phyloP scores from a whole-genome alignment of 306 rosid genomes.

The Castanea mollissima region DNA sequence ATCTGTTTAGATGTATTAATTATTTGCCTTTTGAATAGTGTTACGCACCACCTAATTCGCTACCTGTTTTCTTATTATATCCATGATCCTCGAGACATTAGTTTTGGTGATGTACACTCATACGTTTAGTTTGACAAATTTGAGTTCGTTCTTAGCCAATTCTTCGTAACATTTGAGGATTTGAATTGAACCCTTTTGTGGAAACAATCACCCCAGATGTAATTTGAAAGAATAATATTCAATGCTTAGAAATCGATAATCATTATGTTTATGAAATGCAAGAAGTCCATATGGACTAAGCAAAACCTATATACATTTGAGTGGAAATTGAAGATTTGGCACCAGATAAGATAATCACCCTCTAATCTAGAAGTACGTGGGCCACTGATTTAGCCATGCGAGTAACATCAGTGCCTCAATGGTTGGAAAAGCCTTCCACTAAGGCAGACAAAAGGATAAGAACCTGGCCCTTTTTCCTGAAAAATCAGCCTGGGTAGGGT shows the following conservation, averaged over 20 bases:
- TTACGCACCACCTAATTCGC: not conserved
- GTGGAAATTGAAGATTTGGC: too few relatives aligned
- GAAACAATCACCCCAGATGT: not conserved
- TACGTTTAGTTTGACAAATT: not conserved
- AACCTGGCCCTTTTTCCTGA: too few relatives aligned
- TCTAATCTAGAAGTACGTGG: not conserved
- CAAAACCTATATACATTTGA: not conserved
- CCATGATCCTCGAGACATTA: not conserved
- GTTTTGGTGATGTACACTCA: not conserved
- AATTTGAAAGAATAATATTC: not conserved
- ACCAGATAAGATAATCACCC: not conserved
- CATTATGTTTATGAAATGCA: not conserved
- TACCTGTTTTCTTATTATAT: not conserved
- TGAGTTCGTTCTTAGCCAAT: not conserved
- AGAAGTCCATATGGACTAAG: not conserved
- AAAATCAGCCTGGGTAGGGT: too few relatives aligned
- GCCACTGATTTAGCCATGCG: not conserved
- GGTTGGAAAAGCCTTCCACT: too few relatives aligned
- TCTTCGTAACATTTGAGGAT: not conserved
- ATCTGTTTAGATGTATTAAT: too few relatives aligned
- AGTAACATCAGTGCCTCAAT: too few relatives aligned
- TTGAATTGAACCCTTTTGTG: not conserved
- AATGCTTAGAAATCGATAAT: not conserved
- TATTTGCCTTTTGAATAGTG: not conserved
- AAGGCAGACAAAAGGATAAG: too few relatives aligned